A percentile compares a stretch with the other conserved stretches of the same genome.
phyloP scores from a whole-genome alignment of 495 filamentous ascomycete species.

The Echria macrotheca region DNA sequence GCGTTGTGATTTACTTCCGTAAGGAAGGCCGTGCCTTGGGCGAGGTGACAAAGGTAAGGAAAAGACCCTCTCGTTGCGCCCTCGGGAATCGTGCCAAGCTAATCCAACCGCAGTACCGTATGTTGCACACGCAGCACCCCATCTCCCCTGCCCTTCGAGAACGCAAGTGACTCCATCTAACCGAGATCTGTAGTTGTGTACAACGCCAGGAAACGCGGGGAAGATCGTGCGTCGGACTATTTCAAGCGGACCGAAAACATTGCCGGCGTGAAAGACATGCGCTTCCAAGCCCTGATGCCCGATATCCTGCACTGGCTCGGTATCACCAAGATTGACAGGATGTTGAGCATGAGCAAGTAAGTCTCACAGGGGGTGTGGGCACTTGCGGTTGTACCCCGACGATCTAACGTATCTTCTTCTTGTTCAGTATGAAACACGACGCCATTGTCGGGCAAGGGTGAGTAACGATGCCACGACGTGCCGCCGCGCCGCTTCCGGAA shows the following conservation, averaged over 20 bases:
- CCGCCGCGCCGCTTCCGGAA: slow-evolving; percentile 7
- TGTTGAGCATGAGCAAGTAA: slow-evolving; percentile 97
- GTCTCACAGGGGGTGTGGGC: no score
- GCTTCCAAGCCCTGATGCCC: slow-evolving; percentile 99
- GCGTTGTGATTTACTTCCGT: slow-evolving; percentile 98
- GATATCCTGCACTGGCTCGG: slow-evolving; percentile 98
- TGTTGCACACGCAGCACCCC: slow-evolving; percentile 17
- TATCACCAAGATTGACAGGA: slow-evolving; percentile 96
- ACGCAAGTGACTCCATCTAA: slow-evolving; percentile 26
- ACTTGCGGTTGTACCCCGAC: slow-evolving; percentile 20
- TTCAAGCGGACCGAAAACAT: slow-evolving; percentile 97
- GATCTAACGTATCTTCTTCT: slow-evolving; percentile 17
- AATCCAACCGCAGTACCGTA: slow-evolving; percentile 42
- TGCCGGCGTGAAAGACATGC: slow-evolving; percentile 96
- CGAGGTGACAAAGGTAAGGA: slow-evolving; percentile 88
- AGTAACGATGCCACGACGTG: slow-evolving; percentile 20
- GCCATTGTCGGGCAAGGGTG: slow-evolving; percentile 91
- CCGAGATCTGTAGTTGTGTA: slow-evolving; percentile 62
- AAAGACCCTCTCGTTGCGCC: slow-evolving; percentile 4
- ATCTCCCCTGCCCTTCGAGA: not conserved
- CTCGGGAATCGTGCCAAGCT: slow-evolving; percentile 12
- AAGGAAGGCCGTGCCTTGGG: slow-evolving; percentile 94
- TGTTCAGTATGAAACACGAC: slow-evolving; percentile 88
- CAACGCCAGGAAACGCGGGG: slow-evolving; percentile 83
- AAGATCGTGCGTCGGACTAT: slow-evolving; percentile 90